Evolutionary conservation across 768 basidiomycete species (phyloP).

Genomic region (Macrolepiota dolichaula): DNA sequence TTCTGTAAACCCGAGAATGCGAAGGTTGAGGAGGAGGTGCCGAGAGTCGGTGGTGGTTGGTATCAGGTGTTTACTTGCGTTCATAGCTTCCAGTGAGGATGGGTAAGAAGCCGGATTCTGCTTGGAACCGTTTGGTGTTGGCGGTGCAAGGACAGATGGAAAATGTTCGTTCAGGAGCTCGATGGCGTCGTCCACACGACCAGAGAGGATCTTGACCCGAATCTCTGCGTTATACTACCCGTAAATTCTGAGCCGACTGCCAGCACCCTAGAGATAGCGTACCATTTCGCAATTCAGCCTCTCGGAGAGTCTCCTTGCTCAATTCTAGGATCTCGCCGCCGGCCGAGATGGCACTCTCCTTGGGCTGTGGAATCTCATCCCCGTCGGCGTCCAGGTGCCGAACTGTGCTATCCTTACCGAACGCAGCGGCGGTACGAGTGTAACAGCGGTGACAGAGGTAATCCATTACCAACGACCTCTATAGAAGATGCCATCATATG

Average conservation of each 20-base stretch:
- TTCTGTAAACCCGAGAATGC: slow-evolving; percentile 86
- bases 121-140: neutral
- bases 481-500: neutral
- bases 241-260: neutral
- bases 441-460: slow-evolving; percentile 77
- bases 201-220: slow-evolving; percentile 63
- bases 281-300: slow-evolving; percentile 10
- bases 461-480: slow-evolving; percentile 71
- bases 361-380: slow-evolving; percentile 49
- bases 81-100: slow-evolving; percentile 21
- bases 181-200: slow-evolving; percentile 71
- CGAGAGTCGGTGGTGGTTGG: slow-evolving; percentile 68
- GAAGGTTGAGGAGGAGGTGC: slow-evolving; percentile 80
- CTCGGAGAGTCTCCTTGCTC: slow-evolving; percentile 20
- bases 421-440: slow-evolving; percentile 66
- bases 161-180: slow-evolving; percentile 67
- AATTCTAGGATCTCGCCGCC: slow-evolving; percentile 25
- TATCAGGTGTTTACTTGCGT: slow-evolving; percentile 42
- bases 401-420: slow-evolving; percentile 59
- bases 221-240: slow-evolving; percentile 48
- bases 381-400: slow-evolving; percentile 68
- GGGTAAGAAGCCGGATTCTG: slow-evolving; percentile 14
- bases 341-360: slow-evolving; percentile 15
- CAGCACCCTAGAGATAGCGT: neutral
- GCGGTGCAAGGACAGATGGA: slow-evolving; percentile 57